A percentile compares a stretch with the other conserved stretches of the same genome.
These are phyloP conservation scores for Heliamphora ciliata DNA, from an alignment of 179 eudicot species.

Conservation along the genomic window DNA sequence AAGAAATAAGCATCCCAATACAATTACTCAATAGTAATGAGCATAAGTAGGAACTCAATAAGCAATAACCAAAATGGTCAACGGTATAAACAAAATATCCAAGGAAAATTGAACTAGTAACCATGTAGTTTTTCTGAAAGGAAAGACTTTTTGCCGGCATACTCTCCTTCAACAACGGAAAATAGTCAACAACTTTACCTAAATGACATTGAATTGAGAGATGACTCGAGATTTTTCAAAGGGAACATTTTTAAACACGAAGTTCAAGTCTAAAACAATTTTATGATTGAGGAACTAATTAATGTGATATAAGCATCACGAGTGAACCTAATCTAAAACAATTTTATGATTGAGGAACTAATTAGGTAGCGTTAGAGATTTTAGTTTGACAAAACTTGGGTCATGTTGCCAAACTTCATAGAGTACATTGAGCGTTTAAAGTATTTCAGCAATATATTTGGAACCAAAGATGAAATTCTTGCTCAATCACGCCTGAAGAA, in stretches of 20 bases:
- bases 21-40: background rate
- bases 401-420: too few relatives aligned
- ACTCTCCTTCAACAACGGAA: background rate
- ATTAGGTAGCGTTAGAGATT: too few relatives aligned
- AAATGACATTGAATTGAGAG: background rate
- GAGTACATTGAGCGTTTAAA: too few relatives aligned
- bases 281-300: too few relatives aligned
- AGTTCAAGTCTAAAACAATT: too few relatives aligned
- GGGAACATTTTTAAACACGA: background rate
- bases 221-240: background rate
- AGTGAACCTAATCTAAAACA: background rate
- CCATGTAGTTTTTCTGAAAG: background rate
- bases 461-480: too few relatives aligned
- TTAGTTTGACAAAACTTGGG: too few relatives aligned
- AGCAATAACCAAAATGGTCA: background rate
- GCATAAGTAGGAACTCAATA: background rate
- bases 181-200: background rate
- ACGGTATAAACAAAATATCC: background rate
- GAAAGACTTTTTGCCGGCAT: background rate
- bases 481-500: too few relatives aligned
- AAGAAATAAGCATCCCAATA: background rate
- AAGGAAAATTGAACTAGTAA: background rate
- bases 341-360: too few relatives aligned
- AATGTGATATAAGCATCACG: background rate
- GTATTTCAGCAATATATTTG: too few relatives aligned